Evolutionary conservation across 495 filamentous ascomycete species (phyloP).

Genomic region (Penicillium arizonense): DNA sequence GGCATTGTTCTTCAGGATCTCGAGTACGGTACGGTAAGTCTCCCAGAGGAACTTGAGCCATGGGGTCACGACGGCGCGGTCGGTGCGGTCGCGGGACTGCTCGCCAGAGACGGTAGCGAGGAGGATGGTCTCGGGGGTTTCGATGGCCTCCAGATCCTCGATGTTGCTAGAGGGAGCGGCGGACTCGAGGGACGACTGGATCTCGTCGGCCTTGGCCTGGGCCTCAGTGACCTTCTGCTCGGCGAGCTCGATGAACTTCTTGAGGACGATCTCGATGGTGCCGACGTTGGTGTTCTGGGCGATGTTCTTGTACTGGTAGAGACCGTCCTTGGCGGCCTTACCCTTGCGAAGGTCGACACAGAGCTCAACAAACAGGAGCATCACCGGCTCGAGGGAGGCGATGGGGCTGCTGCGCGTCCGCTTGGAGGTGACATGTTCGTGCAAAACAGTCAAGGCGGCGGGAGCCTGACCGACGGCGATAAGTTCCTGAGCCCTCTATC

Average conservation of each 20-base stretch:
- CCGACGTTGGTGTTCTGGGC: constrained; percentile 97
- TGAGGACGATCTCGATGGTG: constrained; percentile 95
- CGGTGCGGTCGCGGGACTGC: constrained; percentile 93
- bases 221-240: constrained; percentile 95
- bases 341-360: constrained; percentile 96
- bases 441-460: constrained; percentile 89
- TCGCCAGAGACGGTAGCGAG: constrained; percentile 97
- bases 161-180: constrained; percentile 68
- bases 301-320: constrained; percentile 99
- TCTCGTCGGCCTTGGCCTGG: constrained; percentile 91
- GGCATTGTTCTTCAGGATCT: constrained; percentile 98
- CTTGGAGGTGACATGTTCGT: constrained; percentile 99
- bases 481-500: constrained; percentile 88
- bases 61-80: constrained; percentile 95
- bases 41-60: constrained; percentile 99
- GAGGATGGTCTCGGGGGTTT: constrained; percentile 97
- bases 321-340: constrained; percentile 95
- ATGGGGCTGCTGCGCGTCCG: constrained; percentile 96
- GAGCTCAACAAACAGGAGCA: constrained; percentile 95
- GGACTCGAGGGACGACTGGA: constrained; percentile 82
- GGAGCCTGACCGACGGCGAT: constrained; percentile 92
- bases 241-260: constrained; percentile 95
- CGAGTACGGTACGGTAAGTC: constrained; percentile 97
- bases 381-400: constrained; percentile 93
- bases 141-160: constrained; percentile 93